Conservation (phyloP, 192 early-diverging fungal species). For the Rhizophagus sp. region DNA sequence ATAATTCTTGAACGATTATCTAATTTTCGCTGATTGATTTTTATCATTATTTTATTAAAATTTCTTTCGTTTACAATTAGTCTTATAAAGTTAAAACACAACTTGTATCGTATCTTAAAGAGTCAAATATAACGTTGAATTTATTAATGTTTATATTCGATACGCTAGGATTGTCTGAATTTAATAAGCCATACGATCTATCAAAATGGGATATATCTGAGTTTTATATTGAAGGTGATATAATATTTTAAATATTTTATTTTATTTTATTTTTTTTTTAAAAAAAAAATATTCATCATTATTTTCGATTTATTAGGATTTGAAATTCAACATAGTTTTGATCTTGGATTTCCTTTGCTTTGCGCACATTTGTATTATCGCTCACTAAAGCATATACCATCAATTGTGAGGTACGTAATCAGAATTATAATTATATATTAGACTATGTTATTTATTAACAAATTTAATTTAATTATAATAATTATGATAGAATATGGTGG, state of each 20-base stretch:
- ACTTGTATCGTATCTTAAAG: slow-evolving; percentile 60
- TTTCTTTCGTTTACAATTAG: slow-evolving; percentile 37
- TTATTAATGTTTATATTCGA: slow-evolving; percentile 66
- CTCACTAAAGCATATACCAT: slow-evolving; percentile 60
- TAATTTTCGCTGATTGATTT: neutral
- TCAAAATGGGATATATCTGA: slow-evolving; percentile 66
- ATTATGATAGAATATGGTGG: slow-evolving; percentile 64
- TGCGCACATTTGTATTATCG: slow-evolving; percentile 76
- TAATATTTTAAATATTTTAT: slow-evolving; percentile 12
- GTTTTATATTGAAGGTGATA: slow-evolving; percentile 62
- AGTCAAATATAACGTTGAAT: slow-evolving; percentile 44
- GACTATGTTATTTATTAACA: neutral
- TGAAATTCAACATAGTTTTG: slow-evolving; percentile 39
- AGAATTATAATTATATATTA: neutral
- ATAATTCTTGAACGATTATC: slow-evolving; percentile 6
- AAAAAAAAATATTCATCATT: neutral
- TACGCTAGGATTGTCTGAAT: slow-evolving; percentile 56
- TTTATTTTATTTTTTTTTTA: neutral
- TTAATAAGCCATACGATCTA: slow-evolving; percentile 60
- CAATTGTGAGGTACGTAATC: slow-evolving; percentile 56
- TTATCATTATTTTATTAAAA: neutral
- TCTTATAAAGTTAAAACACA: slow-evolving; percentile 62
- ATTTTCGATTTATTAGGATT: slow-evolving; percentile 36
- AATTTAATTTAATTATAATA: neutral
- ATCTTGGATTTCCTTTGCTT: slow-evolving; percentile 63